Percentiles rank a stretch among this genome's conserved stretches.
Evolutionary conservation across 2,329 filamentous ascomycete species (phyloP).

Genomic region (Trematosphaeria pertusa): DNA sequence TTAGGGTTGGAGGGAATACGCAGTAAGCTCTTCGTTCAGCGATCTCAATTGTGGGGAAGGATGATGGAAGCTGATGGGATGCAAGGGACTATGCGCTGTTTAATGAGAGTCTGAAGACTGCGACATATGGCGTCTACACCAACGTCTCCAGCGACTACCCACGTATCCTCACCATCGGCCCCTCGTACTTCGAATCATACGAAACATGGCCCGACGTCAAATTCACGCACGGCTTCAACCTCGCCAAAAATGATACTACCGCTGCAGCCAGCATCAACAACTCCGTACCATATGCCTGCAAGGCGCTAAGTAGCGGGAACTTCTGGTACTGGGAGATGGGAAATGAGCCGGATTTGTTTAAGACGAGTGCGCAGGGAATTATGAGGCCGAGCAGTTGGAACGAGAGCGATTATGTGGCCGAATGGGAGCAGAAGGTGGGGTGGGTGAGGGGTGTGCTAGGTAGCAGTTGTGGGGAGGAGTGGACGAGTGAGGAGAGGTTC

Average conservation of each 20-base stretch:
- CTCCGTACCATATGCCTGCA: conserved; percentile 65
- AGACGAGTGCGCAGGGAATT: conserved; percentile 58
- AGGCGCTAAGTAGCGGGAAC: conserved; percentile 59
- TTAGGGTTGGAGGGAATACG: conserved; percentile 71
- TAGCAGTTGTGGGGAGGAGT: conserved; percentile 57
- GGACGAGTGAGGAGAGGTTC: conserved; percentile 52
- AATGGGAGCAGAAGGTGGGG: conserved; percentile 65
- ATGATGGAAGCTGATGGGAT: not conserved
- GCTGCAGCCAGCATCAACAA: conserved; percentile 59
- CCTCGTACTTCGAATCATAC: conserved; percentile 69
- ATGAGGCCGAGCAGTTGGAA: conserved; percentile 62
- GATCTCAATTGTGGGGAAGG: not conserved
- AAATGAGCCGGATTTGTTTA: conserved; percentile 69
- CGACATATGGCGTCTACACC: conserved; percentile 62
- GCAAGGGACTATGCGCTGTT: conserved; percentile 66
- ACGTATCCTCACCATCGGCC: conserved; percentile 66
- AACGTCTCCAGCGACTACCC: conserved; percentile 65
- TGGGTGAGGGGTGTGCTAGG: conserved; percentile 57
- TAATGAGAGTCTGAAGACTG: conserved; percentile 58
- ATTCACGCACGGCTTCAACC: conserved; percentile 69
- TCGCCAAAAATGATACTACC: conserved; percentile 60
- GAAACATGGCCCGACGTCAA: conserved; percentile 62
- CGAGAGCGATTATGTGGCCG: conserved; percentile 62
- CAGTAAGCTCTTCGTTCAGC: conserved; percentile 50
- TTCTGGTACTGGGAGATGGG: conserved; percentile 68